Percentiles rank a stretch among this genome's conserved stretches.
Evolutionary conservation across 2,329 filamentous ascomycete genomes (phyloP).

Genomic region (Gaeumannomyces tritici): DNA sequence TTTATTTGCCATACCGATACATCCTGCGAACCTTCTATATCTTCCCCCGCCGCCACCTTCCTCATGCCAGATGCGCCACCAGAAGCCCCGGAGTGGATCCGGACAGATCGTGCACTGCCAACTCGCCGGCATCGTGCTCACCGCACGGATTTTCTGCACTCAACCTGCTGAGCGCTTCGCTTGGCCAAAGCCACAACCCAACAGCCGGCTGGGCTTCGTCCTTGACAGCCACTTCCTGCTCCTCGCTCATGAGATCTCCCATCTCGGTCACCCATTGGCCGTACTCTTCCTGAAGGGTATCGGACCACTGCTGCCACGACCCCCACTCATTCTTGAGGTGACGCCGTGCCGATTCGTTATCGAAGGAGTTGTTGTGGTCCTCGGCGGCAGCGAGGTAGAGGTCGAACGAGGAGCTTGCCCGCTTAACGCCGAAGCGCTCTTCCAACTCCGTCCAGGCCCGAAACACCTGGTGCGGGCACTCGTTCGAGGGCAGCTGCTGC

Average conservation of each 20-base stretch:
- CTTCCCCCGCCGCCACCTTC: too few species aligned
- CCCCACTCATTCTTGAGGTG: neutral
- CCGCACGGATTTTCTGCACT: neutral
- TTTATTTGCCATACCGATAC: too few species aligned
- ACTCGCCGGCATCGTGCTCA: neutral
- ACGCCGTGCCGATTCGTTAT: neutral
- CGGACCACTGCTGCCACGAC: neutral
- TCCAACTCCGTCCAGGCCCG: neutral
- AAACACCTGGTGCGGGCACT: neutral
- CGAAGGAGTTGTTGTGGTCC: neutral
- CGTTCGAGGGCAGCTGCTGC: neutral
- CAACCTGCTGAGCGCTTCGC: neutral
- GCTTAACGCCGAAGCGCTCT: neutral
- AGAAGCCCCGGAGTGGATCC: neutral
- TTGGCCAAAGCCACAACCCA: neutral
- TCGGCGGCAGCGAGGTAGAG: neutral
- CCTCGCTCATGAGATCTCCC: neutral
- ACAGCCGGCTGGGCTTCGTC: neutral
- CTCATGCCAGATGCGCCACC: neutral
- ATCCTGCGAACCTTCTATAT: too few species aligned
- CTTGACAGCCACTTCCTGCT: neutral
- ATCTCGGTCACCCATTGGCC: neutral
- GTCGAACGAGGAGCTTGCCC: neutral
- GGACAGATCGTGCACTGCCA: neutral
- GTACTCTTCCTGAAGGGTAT: neutral